Evolutionary conservation across 2,329 filamentous ascomycete genomes (phyloP), one percentile per base, ranked within the genome.

Genomic region (Tolypocladium album): DNA sequence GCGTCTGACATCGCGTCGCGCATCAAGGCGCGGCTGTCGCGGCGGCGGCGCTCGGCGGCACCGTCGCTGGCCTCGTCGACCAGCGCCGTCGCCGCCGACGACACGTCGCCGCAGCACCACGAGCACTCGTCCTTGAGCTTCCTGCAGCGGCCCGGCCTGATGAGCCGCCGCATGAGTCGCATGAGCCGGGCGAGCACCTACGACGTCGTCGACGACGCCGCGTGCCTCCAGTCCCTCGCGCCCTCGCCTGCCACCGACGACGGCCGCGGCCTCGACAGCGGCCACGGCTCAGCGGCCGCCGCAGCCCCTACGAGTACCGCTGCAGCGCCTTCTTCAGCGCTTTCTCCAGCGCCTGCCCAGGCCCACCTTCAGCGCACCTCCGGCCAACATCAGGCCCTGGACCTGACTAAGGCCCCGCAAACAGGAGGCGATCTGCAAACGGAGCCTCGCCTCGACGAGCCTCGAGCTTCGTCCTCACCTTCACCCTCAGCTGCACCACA

Each of bases 21-120:
- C 63, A 73, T 81, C 66, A 75, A 76, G 68, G 76, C 77, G 66
- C 78, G 74, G 63, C 75, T 81, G 62, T 70, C 75, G 59, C 70
- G 76, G 52, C 66, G 70, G 61, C 73, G 77, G 64, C 72, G 76
- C 60, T 79, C 78, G 59, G 69, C 71, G 40, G 65, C 71, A 38
- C 70, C 71, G 55, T 73, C 75, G 45, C 64, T 75, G 61, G 65
- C 69, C 39, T 74, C 76, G 58, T 72, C 71, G 58, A 71, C 64
- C 59, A 60, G 58, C 61, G 27, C 27, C 27, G 27, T 31, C 27
- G 27, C 27, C 27, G 27, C 27, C 3, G 27, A 31, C 27, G 69
- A 63, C 53, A 64, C 55, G 61, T 66, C 47, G 61, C 45, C 53
- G 38, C 50, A 53, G 20, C 58, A 24, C 12, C 62, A 52, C 24